Evolutionary conservation across 1,139 yeast species (phyloP), one percentile per base, ranked within the genome.

Genomic region (Magnusiomyces clavatus): DNA sequence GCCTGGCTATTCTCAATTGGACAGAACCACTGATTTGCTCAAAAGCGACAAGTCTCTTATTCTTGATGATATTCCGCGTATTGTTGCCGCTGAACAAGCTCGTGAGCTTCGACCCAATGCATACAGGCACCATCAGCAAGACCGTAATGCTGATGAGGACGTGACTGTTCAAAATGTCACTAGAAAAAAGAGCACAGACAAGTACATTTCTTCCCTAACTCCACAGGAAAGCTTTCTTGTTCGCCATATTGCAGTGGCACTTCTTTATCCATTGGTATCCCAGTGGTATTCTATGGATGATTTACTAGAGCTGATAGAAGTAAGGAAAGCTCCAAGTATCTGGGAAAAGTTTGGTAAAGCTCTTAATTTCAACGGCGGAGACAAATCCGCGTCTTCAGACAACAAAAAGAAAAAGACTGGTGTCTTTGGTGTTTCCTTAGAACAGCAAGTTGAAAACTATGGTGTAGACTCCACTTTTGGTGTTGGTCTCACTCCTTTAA

Each of bases 61-160:
- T 0, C 76, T 92, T 62, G 98, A 92, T 68, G 99, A 92, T 69
- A 92, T 92, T 60, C 96, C 97, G 6, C 77, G 97, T 59, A 90
- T 92, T 63, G 97, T 92, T 12, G 96, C 97, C 2, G 95, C 96
- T 6, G 97, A 92, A 63, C 97, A 90, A 67, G 96, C 97, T 0
- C 76, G 97, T 57, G 96, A 88, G 58, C 84, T 87, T 41, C 46
- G 54, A 40, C 57, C 57, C 2, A 51, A 51, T 40, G 56, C 57
- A 50, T 39, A 49, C 60, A 19, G 56, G 45, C 49, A 54, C 56
- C 37, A 58, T 58, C 6, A 39, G 50, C 34, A 56, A 56, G 57
- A 56, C n/a, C 53, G 55, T 2, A 59, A 60, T 6, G 55, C 56
- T 5, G 60, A 62, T 11, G 54, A 51, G 8, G 46, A 51, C n/a